Conservation (phyloP, 108 stramenopile genomes). For the Mediolabrus comicus region DNA sequence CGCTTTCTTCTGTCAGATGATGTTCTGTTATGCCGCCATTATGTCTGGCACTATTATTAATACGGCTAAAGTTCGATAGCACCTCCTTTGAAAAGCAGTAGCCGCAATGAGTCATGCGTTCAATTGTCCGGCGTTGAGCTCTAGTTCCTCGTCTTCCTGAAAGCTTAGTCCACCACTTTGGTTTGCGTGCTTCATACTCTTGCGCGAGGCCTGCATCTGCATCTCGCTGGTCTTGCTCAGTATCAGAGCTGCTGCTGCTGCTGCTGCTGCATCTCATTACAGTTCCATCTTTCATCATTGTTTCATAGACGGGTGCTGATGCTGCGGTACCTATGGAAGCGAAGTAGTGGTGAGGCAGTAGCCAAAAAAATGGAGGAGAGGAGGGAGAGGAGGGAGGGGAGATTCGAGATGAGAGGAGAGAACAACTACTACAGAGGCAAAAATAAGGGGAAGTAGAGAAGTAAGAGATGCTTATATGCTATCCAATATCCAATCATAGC, state of each 20-base stretch:
- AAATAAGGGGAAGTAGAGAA: no score
- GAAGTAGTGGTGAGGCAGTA: no score
- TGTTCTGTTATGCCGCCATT: conserved; percentile 15
- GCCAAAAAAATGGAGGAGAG: no score
- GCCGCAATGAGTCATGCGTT: conserved; percentile 36
- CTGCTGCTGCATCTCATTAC: no score
- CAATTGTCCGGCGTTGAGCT: conserved; percentile 58
- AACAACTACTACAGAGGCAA: no score
- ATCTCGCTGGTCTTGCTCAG: background rate
- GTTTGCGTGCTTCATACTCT: conserved; percentile 42
- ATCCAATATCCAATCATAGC: no score
- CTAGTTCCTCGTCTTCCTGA: conserved; percentile 59
- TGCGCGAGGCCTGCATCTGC: background rate
- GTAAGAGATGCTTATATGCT: no score
- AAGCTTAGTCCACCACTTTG: conserved; percentile 71
- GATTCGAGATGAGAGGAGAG: no score
- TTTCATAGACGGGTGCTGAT: no score
- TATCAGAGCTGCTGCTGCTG: background rate
- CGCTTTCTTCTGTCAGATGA: background rate
- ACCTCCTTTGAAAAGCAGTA: conserved; percentile 27
- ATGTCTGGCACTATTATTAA: conserved; percentile 22
- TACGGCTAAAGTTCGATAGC: conserved; percentile 34
- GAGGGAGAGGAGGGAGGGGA: no score
- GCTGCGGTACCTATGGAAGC: no score
- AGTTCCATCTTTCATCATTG: no score